Evolutionary conservation across 208 protist species (phyloP).

Genomic region (Tritrichomonas musculus): DNA sequence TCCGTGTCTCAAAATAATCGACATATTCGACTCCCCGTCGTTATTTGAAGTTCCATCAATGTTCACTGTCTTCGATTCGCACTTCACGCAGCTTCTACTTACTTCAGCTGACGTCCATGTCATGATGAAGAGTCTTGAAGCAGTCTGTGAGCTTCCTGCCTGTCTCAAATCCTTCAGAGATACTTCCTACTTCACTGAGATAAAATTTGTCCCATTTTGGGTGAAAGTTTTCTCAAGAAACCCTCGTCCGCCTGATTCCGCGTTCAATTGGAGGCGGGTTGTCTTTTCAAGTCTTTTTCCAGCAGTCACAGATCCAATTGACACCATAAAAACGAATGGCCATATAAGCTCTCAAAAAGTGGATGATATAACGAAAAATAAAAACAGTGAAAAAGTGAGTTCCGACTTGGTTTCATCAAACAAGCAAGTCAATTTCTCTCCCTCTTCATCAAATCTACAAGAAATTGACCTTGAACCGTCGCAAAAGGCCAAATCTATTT

Average conservation of each 20-base stretch:
- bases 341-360: too few species aligned
- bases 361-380: too few species aligned
- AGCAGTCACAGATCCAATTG: neutral
- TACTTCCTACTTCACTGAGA: neutral
- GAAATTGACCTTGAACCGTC: too few species aligned
- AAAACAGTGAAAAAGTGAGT: too few species aligned
- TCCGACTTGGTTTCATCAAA: too few species aligned
- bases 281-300: neutral
- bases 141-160: neutral
- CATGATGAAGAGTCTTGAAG: neutral
- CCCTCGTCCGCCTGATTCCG: neutral
- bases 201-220: neutral
- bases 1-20: neutral
- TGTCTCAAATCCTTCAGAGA: neutral
- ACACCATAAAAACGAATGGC: too few species aligned
- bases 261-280: neutral
- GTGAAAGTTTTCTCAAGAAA: neutral
- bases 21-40: neutral
- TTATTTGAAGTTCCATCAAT: neutral
- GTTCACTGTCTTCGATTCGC: neutral
- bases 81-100: neutral
- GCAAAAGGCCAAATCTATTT: too few species aligned
- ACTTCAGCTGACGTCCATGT: neutral
- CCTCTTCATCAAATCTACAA: too few species aligned
- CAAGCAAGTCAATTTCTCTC: too few species aligned